Evolutionary conservation across 805 yeast genomes (phyloP).

Genomic region (Saturnispora serradocipensis): DNA sequence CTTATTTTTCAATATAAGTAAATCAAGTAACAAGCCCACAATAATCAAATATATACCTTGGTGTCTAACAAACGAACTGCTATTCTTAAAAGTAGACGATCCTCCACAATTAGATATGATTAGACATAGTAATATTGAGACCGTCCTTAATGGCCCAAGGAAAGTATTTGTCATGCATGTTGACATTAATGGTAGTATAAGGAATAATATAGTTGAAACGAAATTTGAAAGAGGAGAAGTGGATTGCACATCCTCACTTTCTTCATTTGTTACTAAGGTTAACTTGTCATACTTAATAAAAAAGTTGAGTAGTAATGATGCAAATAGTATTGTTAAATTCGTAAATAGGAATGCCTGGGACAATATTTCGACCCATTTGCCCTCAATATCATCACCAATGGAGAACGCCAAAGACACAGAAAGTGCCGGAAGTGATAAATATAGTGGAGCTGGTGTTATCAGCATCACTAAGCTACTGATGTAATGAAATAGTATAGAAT

Average conservation of each 20-base stretch:
- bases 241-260: background rate
- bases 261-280: background rate
- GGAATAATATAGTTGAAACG: background rate
- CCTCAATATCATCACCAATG: background rate
- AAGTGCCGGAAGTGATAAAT: slow-evolving; percentile 27
- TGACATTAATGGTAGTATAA: slow-evolving; percentile 13
- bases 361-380: slow-evolving; percentile 2
- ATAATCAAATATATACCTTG: slow-evolving; percentile 14
- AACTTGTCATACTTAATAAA: slow-evolving; percentile 3
- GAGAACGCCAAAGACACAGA: slow-evolving; percentile 25
- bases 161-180: slow-evolving; percentile 18
- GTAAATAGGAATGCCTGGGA: slow-evolving; percentile 16
- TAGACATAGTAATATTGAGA: slow-evolving; percentile 17
- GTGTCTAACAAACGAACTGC: slow-evolving; percentile 3
- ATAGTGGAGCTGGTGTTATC: slow-evolving; percentile 22
- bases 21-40: slow-evolving; percentile 3
- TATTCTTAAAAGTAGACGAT: slow-evolving; percentile 8
- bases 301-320: slow-evolving; percentile 5
- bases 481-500: background rate
- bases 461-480: background rate
- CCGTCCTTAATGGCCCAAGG: slow-evolving; percentile 22
- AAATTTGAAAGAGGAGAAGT: background rate
- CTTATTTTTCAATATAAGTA: background rate
- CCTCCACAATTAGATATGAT: slow-evolving; percentile 13
- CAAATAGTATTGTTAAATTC: slow-evolving; percentile 14